phyloP scores from a whole-genome alignment of 495 filamentous ascomycete species.

The Aspergillus taichungensis region DNA sequence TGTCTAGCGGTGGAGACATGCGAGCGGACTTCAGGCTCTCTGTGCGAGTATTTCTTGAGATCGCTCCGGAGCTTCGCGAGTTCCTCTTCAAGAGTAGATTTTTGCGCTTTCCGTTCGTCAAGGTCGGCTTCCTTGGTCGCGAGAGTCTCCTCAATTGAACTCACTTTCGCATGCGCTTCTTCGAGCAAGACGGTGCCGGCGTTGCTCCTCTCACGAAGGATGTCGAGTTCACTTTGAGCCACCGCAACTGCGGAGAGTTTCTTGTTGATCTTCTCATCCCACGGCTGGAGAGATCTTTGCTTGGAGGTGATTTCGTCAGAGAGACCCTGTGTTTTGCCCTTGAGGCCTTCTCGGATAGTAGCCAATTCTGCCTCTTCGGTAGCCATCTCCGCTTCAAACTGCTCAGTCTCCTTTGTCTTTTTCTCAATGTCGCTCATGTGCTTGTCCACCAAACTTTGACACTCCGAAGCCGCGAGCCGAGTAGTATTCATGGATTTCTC shows the following conservation, averaged over 20 bases:
- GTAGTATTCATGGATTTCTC: slow-evolving; percentile 76
- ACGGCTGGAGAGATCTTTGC: slow-evolving; percentile 91
- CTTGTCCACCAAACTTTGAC: slow-evolving; percentile 67
- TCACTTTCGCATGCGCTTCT: slow-evolving; percentile 75
- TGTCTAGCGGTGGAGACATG: slow-evolving; percentile 82
- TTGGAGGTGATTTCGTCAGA: slow-evolving; percentile 87
- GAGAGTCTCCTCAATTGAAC: slow-evolving; percentile 58
- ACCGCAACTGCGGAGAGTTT: slow-evolving; percentile 91
- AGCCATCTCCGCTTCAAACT: slow-evolving; percentile 64
- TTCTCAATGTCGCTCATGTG: slow-evolving; percentile 68
- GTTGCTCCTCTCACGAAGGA: slow-evolving; percentile 79
- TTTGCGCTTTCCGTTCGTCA: slow-evolving; percentile 64
- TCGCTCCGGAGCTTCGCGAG: slow-evolving; percentile 59
- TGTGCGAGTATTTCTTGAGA: slow-evolving; percentile 57
- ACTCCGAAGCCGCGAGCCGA: slow-evolving; percentile 61
- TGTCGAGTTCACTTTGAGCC: slow-evolving; percentile 86
- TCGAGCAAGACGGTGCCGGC: slow-evolving; percentile 74
- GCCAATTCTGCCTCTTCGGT: slow-evolving; percentile 74
- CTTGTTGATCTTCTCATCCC: slow-evolving; percentile 93
- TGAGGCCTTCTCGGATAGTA: slow-evolving; percentile 70
- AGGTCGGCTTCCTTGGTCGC: slow-evolving; percentile 64
- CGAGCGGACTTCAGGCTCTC: slow-evolving; percentile 70
- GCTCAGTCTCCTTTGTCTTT: slow-evolving; percentile 57
- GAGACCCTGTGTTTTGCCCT: slow-evolving; percentile 89
- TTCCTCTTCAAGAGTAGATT: slow-evolving; percentile 64